Evolutionary conservation across 2,329 filamentous ascomycete genomes (phyloP), one percentile per base, ranked within the genome.

Genomic region (Cordyceps javanica): DNA sequence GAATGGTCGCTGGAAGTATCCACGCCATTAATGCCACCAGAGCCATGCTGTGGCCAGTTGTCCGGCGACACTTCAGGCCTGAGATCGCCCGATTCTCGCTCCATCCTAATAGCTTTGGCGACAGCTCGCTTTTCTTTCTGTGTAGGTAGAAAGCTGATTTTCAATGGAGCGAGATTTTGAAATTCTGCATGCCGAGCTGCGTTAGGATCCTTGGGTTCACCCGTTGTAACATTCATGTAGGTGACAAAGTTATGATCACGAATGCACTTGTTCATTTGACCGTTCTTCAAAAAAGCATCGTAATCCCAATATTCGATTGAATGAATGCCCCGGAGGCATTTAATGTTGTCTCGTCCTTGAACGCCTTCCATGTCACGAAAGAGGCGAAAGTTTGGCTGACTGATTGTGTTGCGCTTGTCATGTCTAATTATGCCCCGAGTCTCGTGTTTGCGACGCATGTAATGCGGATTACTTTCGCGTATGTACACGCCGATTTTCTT

Each of bases 311-410:
- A 74, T 0, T 69, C 66, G 0, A 79, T 58, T n/a, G 64, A 65
- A 1, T 65, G 58, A 45, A 81, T 60, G 0, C 77, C 78, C 1
- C 79, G 73, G 4, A 81, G 72, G 25, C 70, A 65, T 13, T 70
- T 64, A 3, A 81, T 41, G 26, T 73, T 76, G 41, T 80, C 77
- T 1, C 76, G 60, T 0, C 79, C 79, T 26, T 79, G 77, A 0
- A 78, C 21, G 0, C 64, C 72, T 1, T 75, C 66, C 9, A 82
- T 63, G 0, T 67, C 63, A 2, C 79, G 68, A 1, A 58, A 62
- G 6, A 58, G 60, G 0, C 77, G 68, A 11, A 59, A 70, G 50
- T 80, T 77, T 0, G 76, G 73, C 39, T 81, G 78, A 0, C 50
- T 25, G 0, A 44, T 28, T 0, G 75, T 79, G 13, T 68, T 62